Percentiles rank a stretch among this genome's conserved stretches.
These are phyloP conservation scores for Lactarius trivialis DNA, from an alignment of 768 basidiomycete genomes.

Conservation along the genomic window DNA sequence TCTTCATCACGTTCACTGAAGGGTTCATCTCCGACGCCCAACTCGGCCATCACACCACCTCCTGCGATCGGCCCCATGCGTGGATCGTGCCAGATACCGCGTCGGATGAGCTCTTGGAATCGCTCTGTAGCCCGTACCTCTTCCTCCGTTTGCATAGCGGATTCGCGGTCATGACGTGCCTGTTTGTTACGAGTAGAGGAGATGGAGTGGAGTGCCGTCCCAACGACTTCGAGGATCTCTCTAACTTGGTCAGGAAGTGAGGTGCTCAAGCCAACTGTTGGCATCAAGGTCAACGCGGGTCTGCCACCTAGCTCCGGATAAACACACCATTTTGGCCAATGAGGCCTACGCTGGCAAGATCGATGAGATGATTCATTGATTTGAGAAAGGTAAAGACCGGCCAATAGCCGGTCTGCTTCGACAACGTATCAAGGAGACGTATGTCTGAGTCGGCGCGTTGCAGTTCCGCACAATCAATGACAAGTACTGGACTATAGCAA, in stretches of 20 bases:
- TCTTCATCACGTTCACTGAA: constrained; percentile 36
- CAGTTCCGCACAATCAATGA: constrained; percentile 81
- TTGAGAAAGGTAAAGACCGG: constrained; percentile 83
- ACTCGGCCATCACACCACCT: constrained; percentile 79
- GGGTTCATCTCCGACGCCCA: constrained; percentile 75
- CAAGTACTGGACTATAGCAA: constrained; percentile 35
- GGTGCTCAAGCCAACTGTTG: constrained; percentile 70
- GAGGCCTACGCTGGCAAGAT: constrained; percentile 88
- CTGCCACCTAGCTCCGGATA: not conserved
- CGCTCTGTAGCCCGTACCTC: constrained; percentile 34
- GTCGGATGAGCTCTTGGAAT: constrained; percentile 42
- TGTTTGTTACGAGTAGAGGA: constrained; percentile 42
- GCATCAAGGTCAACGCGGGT: not conserved
- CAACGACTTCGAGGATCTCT: constrained; percentile 75
- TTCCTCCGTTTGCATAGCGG: constrained; percentile 34
- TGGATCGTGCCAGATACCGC: constrained; percentile 82
- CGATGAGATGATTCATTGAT: constrained; percentile 75
- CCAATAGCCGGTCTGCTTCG: constrained; percentile 81
- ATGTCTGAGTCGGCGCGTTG: constrained; percentile 64
- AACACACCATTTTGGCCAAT: constrained; percentile 88
- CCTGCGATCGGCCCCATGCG: constrained; percentile 80
- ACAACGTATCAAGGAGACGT: constrained; percentile 59
- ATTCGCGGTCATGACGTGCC: constrained; percentile 36
- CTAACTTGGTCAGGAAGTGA: constrained; percentile 79
- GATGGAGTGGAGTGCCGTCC: constrained; percentile 61